Base-by-base conservation (phyloP, 805 yeast genomes). In the Candida gorgasii region DNA sequence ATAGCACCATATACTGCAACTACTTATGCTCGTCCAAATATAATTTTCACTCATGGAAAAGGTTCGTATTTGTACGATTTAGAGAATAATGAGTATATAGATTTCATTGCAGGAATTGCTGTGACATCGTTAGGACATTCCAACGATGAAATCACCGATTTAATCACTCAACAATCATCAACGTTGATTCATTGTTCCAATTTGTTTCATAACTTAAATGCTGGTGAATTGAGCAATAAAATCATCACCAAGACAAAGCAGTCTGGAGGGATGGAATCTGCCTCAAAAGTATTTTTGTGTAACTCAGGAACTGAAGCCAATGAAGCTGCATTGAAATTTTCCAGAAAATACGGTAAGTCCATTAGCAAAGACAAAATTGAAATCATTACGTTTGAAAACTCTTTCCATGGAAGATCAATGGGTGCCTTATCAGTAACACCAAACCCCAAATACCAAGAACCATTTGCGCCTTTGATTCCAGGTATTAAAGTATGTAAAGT, bases 21-120 rank as follows among this genome's bases (percentile, higher is more conserved):
- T 4, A 87, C 95, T 0, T 88, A 89, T 57, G 76, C 89, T 8
- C 79, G 90, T 55, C 95, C 96, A 9, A 72, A 80, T 35, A 63
- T 89, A 38, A 86, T 89, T 13, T 73, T 92, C 43, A 80, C 84
- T 37, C 84, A 82, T 46, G 99, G 97, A 26, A 65, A 80, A 52
- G 96, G 96, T 14, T 79, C 89, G n/a, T 72, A 72, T 41, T 61
- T 93, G 42, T 89, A 82, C 72, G 99, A 93, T 62, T 64, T 84
- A 37, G 89, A 87, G 53, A 84, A 85, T 46, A 74, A 79, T 29
- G 76, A 84, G 59, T 93, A 84, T 57, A 74, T 93, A 39, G 99
- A 93, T 60, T 92, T 93, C 65, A 83, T 92, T 1, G 89, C 97
- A 1, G 99, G 99, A 40, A 92, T 93, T 52, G 98, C 99, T 1